These are phyloP conservation scores for Rhizopus stolonifer DNA, from an alignment of 371 early-diverging fungal species.

Conservation along the genomic window DNA sequence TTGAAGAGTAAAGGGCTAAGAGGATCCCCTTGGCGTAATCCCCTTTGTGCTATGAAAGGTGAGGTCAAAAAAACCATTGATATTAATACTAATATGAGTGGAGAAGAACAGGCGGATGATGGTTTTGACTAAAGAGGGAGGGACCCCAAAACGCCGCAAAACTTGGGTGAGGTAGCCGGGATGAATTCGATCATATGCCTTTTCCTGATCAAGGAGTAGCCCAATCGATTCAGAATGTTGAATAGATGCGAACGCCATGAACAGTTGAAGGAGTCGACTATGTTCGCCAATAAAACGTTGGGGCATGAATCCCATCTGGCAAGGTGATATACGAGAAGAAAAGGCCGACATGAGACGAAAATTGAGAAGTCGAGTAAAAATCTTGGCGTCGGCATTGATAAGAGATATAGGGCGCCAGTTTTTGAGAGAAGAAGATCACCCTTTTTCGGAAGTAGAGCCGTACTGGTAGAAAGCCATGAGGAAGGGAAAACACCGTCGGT, in stretches of 20 bases:
- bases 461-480: constrained; percentile 14
- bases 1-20: constrained; percentile 20
- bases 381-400: constrained; percentile 27
- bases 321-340: not conserved
- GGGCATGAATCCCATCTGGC: not conserved
- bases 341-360: not conserved
- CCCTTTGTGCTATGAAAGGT: constrained; percentile 1
- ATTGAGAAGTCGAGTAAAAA: constrained; percentile 24
- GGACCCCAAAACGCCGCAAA: constrained; percentile 2
- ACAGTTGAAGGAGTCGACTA: too few species aligned
- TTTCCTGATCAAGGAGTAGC: constrained; percentile 16
- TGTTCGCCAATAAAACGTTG: constrained; percentile 3
- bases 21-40: constrained; percentile 19
- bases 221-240: not conserved
- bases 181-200: constrained; percentile 20
- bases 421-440: constrained; percentile 3
- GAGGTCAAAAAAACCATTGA: constrained; percentile 10
- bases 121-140: not conserved
- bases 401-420: constrained; percentile 12
- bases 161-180: constrained; percentile 5
- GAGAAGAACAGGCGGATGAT: constrained; percentile 4
- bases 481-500: too few species aligned
- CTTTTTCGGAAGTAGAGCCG: constrained; percentile 17
- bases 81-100: not conserved
- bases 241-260: too few species aligned